Percentiles rank a stretch among this genome's conserved stretches.
Evolutionary conservation across 805 yeast species (phyloP).

Genomic region (Zygoascus flipseniorum): DNA sequence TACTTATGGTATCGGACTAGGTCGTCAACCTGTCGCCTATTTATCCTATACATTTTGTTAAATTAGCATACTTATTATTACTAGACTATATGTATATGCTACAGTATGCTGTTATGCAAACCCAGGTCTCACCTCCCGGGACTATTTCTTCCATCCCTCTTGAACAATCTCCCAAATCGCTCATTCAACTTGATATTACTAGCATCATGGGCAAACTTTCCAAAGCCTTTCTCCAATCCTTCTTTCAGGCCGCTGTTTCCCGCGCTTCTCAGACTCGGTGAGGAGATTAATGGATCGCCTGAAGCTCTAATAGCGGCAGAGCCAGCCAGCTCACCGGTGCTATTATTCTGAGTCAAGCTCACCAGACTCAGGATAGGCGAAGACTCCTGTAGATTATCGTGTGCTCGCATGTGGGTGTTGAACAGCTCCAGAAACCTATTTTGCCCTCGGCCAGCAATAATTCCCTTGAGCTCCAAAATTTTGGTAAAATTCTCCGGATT

Average conservation of each 20-base stretch:
- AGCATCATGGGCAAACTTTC: constrained; percentile 34
- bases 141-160: constrained; percentile 27
- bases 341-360: background rate
- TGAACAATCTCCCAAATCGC: constrained; percentile 52
- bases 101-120: background rate
- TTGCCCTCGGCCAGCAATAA: constrained; percentile 32
- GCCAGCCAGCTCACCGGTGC: background rate
- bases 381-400: constrained; percentile 26
- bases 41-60: background rate
- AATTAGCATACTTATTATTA: background rate
- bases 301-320: too few relatives aligned
- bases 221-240: constrained; percentile 18
- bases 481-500: constrained; percentile 55
- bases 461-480: constrained; percentile 55
- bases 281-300: background rate
- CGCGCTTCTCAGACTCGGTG: background rate
- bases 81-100: background rate
- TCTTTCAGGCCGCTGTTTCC: constrained; percentile 2
- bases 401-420: constrained; percentile 30
- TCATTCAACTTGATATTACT: constrained; percentile 55
- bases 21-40: background rate
- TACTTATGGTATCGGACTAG: constrained; percentile 5
- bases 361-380: constrained; percentile 19
- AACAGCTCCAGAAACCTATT: constrained; percentile 34
- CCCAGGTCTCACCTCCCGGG: background rate